Evolutionary conservation across 495 filamentous ascomycete genomes (phyloP).

Genomic region (Aspergillus cristatus): DNA sequence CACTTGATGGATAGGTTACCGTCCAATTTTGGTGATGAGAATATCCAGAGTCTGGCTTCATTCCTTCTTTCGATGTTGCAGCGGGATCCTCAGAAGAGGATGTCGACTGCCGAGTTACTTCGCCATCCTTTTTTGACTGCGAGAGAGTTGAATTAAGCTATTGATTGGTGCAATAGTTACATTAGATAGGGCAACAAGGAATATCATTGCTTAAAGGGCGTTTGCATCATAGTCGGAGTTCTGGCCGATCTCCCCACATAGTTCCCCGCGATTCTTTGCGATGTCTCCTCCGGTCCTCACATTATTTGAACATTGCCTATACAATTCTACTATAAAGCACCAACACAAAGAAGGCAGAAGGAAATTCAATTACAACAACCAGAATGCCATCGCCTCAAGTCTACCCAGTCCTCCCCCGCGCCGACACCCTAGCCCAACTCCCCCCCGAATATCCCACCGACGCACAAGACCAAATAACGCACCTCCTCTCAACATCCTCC

Average conservation of each 20-base stretch:
- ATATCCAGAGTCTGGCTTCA: conserved; percentile 5
- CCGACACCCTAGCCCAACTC: conserved; percentile 22
- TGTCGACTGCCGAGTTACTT: conserved; percentile 8
- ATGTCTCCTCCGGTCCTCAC: too few species aligned
- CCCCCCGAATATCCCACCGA: conserved; percentile 24
- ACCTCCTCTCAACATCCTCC: conserved; percentile 19
- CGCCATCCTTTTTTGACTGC: conserved; percentile 8
- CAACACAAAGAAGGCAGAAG: neutral
- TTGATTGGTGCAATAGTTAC: too few species aligned
- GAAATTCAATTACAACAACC: neutral
- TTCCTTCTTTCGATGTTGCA: conserved; percentile 14
- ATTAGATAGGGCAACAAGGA: too few species aligned
- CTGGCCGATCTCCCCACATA: too few species aligned
- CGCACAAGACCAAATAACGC: conserved; percentile 27
- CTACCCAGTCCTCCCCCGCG: conserved; percentile 20
- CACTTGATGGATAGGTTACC: conserved; percentile 10
- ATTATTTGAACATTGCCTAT: too few species aligned
- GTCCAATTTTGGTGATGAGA: conserved; percentile 8
- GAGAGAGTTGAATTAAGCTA: too few species aligned
- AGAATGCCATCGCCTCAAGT: conserved; percentile 16
- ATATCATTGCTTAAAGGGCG: too few species aligned
- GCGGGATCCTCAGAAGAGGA: conserved; percentile 5
- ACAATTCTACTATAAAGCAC: too few species aligned
- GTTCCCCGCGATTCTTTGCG: too few species aligned
- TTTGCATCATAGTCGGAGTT: too few species aligned